Base-by-base conservation (phyloP, 306 rosid genomes). In the Spatholobus suberectus region DNA sequence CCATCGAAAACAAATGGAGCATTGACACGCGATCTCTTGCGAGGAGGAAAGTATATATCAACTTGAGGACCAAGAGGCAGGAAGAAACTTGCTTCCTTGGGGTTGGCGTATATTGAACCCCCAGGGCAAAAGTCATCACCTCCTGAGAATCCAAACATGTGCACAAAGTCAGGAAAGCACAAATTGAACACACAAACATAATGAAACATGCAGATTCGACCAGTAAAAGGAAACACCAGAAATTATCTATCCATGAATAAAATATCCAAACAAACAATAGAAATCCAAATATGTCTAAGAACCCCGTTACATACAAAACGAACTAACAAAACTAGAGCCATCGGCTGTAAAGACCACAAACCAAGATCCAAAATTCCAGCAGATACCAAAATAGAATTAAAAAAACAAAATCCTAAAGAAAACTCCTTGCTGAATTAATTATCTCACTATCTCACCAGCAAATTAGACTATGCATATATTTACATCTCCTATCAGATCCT, bases 1-100 rank as follows among this genome's bases (percentile, higher is more conserved):
- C 86, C 91, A 20, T 73, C 51, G 62, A 91, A 86, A 77, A 90
- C 86, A 84, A 92, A 90, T 9, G 98, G 94, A 58, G 89, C 88
- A 13, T 87, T 82, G 89, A 89, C 14, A 5, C 98, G 99, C 20
- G 97, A 92, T 82, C 97, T 94, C 91, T 96, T 96, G 83, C 90
- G 82, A 54, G 93, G 85, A 68, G 97, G 97, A 66, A 87, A 94
- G 84, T 87, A 91, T 65, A 88, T 84, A 91, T 96, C 98, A 82
- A 87, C 95, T 40, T 82, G 97, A 67, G 66, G 87, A 70, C 94
- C 92, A 79, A 84, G 94, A 81, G 98, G 81, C 82, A 88, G 79
- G 86, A 91, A 91, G 85, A 86, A 89, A 81, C 88, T 81, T 4
- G 92, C 81, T 82, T 94, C 98, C 89, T 96, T 96, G 66, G 95